Percentiles rank a stretch among this genome's conserved stretches.
phyloP scores from a whole-genome alignment of 805 yeast genomes.

The Hanseniaspora nectarophila region DNA sequence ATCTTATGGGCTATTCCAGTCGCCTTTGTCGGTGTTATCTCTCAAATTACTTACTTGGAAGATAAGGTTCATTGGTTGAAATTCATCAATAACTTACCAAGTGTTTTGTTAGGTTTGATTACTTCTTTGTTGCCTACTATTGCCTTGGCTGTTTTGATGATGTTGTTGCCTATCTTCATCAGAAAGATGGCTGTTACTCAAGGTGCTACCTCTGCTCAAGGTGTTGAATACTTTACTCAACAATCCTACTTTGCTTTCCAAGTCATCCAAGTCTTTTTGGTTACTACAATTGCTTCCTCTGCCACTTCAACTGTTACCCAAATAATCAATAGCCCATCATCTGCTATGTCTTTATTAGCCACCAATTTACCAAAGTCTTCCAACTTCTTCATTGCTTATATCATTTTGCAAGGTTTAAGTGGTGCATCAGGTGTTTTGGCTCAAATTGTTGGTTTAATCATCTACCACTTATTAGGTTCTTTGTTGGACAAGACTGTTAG shows the following conservation, averaged over 20 bases:
- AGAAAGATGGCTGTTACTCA: slow-evolving; percentile 49
- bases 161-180: slow-evolving; percentile 52
- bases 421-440: slow-evolving; percentile 53
- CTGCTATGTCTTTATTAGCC: slow-evolving; percentile 50
- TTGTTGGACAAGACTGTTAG: slow-evolving; percentile 53
- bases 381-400: slow-evolving; percentile 58
- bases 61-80: slow-evolving; percentile 42
- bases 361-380: slow-evolving; percentile 60
- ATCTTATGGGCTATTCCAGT: slow-evolving; percentile 68
- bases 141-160: slow-evolving; percentile 53
- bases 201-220: slow-evolving; percentile 47
- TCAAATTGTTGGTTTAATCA: slow-evolving; percentile 47
- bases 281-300: slow-evolving; percentile 60
- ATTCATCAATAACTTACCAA: slow-evolving; percentile 48
- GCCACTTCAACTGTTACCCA: slow-evolving; percentile 56
- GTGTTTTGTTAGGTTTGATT: slow-evolving; percentile 44
- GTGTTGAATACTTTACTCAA: slow-evolving; percentile 53
- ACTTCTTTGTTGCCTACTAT: slow-evolving; percentile 62
- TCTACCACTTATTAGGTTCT: slow-evolving; percentile 47
- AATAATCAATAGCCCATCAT: slow-evolving; percentile 46
- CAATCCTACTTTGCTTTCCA: slow-evolving; percentile 58
- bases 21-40: slow-evolving; percentile 63
- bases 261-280: slow-evolving; percentile 58
- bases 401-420: slow-evolving; percentile 56
- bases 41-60: slow-evolving; percentile 53